Base-by-base conservation (phyloP, 768 basidiomycete genomes). In the Lepiota venenata region DNA sequence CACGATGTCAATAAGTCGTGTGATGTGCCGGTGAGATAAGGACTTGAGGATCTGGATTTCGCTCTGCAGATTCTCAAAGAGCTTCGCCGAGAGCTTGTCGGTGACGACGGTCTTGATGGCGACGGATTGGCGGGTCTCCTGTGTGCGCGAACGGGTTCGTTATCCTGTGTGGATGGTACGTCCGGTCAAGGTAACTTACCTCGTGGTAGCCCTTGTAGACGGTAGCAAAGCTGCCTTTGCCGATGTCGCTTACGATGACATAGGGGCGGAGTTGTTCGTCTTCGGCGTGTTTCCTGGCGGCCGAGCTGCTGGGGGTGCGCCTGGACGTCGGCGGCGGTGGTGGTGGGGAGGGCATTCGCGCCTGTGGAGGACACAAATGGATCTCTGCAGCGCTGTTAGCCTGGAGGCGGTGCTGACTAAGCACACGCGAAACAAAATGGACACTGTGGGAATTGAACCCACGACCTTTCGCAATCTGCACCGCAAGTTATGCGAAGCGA, bases 21-120 rank as follows among this genome's bases (percentile, higher is more conserved):
- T 98, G 49, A 99, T 91, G 72, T 98, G 93, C 40, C 90, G 77
- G 69, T 99, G 94, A 4, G 87, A 90, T 47, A 98, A 81, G 1
- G 87, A 85, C 74, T 98, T 98, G 63, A 98, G 83, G 58, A 99
- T 98, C 58, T 93, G 86, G 55, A 98, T 98, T 77, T 99, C 97
- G 62, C 90, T 91, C 68, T 97, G 93, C n/a, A 98, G 82, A 66
- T 98, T 98, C 74, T 98, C 95, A 55, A 98, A 85, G 15, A 98
- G 81, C 71, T 98, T 99, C 12, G 90, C 76, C 35, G 87, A 93
- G 36, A 99, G 82, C 60, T 86, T 91, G 64, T 88, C 84, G 48
- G 88, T 84, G 56, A 89, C 87, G 51, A 99, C 92, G 7, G 93
- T 91, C 78, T 99, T 98, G 72, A 99, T 87, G 7, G 97, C 97